Evolutionary conservation across 805 yeast genomes (phyloP), one percentile per base, ranked within the genome.

Genomic region (Spathaspora sp.): DNA sequence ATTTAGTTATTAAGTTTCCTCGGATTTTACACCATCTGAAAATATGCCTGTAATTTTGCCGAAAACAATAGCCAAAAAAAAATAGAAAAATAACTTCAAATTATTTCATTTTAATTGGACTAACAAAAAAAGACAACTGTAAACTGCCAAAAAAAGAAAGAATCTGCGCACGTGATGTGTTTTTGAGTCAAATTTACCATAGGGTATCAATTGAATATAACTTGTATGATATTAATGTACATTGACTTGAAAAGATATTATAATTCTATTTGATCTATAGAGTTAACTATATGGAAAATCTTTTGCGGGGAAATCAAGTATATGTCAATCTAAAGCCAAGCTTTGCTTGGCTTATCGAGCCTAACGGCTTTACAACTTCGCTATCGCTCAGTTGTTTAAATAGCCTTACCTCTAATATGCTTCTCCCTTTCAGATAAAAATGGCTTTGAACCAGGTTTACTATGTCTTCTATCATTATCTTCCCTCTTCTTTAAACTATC

Each of bases 341-440:
- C 26, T 23, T 23, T 23, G 26, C 26, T 23, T 23, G 26, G 26
- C 26, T 23, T 23, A 23, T 6, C n/a, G n/a, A n/a, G n/a, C 26
- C 26, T 23, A 23, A 23, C 26, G 26, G 26, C 26, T 23, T 23
- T 4, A 23, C 26, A 23, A 23, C 26, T 23, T 23, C 26, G 26
- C 26, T 6, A 6, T 23, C 6, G 26, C 26, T 29, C 32, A 29
- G 14, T 29, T 10, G 32, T 29, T 16, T 23, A 80, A 60, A 85
- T 81, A 6, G 89, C 94, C 39, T 86, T 81, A 8, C 93, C 94
- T 49, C 91, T 80, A 58, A 94, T 84, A 65, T 92, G 98, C 72
- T 88, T 89, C 64, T 85, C 84, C 60, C 97, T 82, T 70, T 92
- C 97, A 26, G 87, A 76, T 48, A 74, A 76, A 63, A 75, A 79